Evolutionary conservation across 2,329 filamentous ascomycete genomes (phyloP).

Genomic region (Diaporthe nobilis): DNA sequence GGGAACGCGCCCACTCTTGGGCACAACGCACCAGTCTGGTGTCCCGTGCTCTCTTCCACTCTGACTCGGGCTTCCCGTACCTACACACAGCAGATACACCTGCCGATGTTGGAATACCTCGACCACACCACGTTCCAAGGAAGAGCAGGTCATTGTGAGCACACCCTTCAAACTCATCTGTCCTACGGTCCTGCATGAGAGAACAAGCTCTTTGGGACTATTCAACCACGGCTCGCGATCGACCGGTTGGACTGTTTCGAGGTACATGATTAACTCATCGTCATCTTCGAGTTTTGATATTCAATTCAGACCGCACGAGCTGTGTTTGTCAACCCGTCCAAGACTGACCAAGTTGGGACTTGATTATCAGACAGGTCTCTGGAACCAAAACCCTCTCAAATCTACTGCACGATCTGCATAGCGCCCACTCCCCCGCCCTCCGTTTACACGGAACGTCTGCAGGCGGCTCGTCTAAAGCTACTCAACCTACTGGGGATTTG

Average conservation of each 20-base stretch:
- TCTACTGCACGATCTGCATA: neutral
- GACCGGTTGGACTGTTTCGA: neutral
- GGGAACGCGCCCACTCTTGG: conserved; percentile 18
- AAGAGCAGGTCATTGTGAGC: neutral
- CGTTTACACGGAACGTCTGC: conserved; percentile 1
- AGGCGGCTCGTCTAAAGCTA: conserved; percentile 7
- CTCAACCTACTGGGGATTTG: neutral
- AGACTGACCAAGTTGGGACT: neutral
- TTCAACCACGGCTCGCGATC: neutral
- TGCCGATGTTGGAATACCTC: conserved; percentile 6
- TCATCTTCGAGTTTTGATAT: conserved; percentile 6
- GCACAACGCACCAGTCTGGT: conserved; percentile 4
- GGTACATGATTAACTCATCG: conserved; percentile 3
- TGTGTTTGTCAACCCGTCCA: neutral
- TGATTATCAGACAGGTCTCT: neutral
- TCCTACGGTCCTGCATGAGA: neutral
- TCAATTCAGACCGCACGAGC: neutral
- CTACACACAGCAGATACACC: conserved; percentile 5
- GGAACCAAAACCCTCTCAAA: neutral
- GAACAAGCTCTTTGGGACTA: neutral
- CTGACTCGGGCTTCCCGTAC: conserved; percentile 33
- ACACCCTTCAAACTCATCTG: neutral
- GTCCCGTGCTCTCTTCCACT: conserved; percentile 29
- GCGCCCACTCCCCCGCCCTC: neutral
- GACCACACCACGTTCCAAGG: conserved; percentile 5